Conservation (phyloP, 2,329 filamentous ascomycete genomes). For the Ampelomyces quisqualis region DNA sequence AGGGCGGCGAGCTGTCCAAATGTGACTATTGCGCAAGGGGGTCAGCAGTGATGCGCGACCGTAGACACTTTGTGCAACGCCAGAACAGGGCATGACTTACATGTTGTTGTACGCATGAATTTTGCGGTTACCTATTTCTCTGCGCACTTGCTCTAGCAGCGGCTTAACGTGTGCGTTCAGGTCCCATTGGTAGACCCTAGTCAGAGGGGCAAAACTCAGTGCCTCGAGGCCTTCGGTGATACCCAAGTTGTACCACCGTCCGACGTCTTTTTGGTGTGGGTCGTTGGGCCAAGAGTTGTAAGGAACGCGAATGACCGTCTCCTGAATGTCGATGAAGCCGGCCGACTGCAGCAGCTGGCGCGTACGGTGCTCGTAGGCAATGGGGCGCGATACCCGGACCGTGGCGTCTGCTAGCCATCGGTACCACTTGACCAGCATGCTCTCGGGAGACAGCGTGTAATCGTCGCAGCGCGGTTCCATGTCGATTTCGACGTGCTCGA, state of each 20-base stretch:
- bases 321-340: conserved; percentile 78
- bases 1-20: conserved; percentile 51
- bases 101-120: conserved; percentile 73
- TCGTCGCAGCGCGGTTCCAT: conserved; percentile 73
- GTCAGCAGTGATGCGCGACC: conserved; percentile 29
- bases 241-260: conserved; percentile 80
- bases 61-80: conserved; percentile 28
- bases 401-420: conserved; percentile 68
- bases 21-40: conserved; percentile 45
- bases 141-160: conserved; percentile 63
- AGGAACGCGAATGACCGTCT: conserved; percentile 68
- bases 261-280: conserved; percentile 65
- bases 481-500: conserved; percentile 91
- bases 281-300: conserved; percentile 72
- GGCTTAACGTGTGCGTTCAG: conserved; percentile 60
- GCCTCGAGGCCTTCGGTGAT: conserved; percentile 72
- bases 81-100: conserved; percentile 55
- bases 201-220: conserved; percentile 72
- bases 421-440: conserved; percentile 68
- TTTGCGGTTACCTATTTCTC: conserved; percentile 67
- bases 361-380: conserved; percentile 65
- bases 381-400: conserved; percentile 61
- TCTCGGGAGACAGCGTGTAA: conserved; percentile 58
- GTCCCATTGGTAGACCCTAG: conserved; percentile 62
- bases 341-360: conserved; percentile 62